Conservation (phyloP, 164 flowering plant species). For the Liquidambar formosana region DNA sequence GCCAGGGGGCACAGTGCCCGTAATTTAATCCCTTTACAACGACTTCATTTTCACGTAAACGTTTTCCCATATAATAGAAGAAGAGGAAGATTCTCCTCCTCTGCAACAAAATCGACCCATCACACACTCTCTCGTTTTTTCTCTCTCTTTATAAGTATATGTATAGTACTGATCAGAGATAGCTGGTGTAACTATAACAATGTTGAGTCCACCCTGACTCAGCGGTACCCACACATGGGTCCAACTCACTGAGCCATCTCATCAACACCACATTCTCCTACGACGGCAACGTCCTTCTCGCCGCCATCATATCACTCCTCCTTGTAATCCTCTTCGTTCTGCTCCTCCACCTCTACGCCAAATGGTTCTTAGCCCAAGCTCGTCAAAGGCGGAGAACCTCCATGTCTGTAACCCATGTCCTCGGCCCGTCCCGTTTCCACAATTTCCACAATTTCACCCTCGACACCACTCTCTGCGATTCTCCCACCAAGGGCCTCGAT, state of each 20-base stretch:
- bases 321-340: constrained; percentile 52
- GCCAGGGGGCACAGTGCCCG: constrained; percentile 18
- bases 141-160: background rate
- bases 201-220: background rate
- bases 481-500: constrained; percentile 45
- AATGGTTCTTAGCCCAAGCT: constrained; percentile 44
- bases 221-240: background rate
- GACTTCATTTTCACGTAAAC: constrained; percentile 24
- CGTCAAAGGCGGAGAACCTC: constrained; percentile 23
- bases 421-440: constrained; percentile 9
- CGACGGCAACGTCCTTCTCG: constrained; percentile 48
- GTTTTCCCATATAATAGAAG: background rate
- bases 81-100: constrained; percentile 18
- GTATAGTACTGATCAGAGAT: too few relatives aligned
- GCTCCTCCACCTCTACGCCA: constrained; percentile 57
- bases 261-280: constrained; percentile 33
- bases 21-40: constrained; percentile 28
- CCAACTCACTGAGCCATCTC: constrained; percentile 11
- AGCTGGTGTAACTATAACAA: background rate
- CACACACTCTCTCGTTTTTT: background rate
- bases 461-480: constrained; percentile 10
- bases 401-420: constrained; percentile 21
- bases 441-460: constrained; percentile 16
- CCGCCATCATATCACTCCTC: constrained; percentile 46
- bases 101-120: background rate